Evolutionary conservation across 371 early-diverging fungal species (phyloP).

Genomic region (Mucor piriformis): DNA sequence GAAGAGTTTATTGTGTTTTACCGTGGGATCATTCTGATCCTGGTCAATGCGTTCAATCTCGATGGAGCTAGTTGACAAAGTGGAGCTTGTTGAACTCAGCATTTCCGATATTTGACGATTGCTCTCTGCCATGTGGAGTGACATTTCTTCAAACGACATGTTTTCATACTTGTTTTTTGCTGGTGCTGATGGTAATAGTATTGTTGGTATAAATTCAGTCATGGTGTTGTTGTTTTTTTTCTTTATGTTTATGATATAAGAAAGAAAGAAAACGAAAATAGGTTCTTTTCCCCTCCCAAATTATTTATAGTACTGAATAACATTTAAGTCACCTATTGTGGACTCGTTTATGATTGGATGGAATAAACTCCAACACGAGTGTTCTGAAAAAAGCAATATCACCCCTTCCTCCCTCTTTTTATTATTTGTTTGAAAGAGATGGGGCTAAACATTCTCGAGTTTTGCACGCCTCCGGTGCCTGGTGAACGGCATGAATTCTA

Average conservation of each 20-base stretch:
- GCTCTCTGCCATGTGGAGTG: constrained; percentile 46
- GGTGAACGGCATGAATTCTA: constrained; percentile 69
- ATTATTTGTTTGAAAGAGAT: neutral
- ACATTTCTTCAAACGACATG: constrained; percentile 52
- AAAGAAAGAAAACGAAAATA: neutral
- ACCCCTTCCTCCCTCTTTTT: constrained; percentile 2
- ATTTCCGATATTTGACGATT: constrained; percentile 44
- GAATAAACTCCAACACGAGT: constrained; percentile 2
- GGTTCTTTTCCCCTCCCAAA: neutral
- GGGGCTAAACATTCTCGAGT: constrained; percentile 39
- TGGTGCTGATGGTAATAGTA: too few relatives aligned
- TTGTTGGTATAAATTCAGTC: too few relatives aligned
- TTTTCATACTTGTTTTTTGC: constrained; percentile 44
- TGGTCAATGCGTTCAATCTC: neutral
- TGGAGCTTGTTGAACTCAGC: constrained; percentile 17
- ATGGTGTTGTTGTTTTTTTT: too few relatives aligned
- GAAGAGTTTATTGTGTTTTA: constrained; percentile 57
- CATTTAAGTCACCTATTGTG: too few relatives aligned
- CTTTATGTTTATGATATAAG: too few relatives aligned
- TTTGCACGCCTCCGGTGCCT: constrained; percentile 68
- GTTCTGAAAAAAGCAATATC: neutral
- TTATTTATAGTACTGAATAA: too few relatives aligned
- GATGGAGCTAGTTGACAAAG: constrained; percentile 4
- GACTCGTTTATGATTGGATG: too few relatives aligned
- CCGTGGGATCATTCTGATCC: constrained; percentile 46